Percentiles rank a stretch among this genome's conserved stretches.
Evolutionary conservation across 2,329 filamentous ascomycete genomes (phyloP).

Genomic region (Monilinia fructigena): DNA sequence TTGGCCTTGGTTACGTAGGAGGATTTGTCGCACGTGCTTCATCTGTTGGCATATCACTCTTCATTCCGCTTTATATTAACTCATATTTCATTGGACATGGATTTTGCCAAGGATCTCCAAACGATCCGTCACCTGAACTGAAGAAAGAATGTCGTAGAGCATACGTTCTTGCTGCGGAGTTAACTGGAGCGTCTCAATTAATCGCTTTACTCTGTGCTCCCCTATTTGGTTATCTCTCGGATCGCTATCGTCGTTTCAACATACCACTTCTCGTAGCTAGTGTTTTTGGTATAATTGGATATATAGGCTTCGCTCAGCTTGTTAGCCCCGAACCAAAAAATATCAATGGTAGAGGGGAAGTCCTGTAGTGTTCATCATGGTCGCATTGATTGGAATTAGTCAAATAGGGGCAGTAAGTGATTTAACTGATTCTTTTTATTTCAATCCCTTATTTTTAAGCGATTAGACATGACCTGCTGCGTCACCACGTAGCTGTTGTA

Average conservation of each 20-base stretch:
- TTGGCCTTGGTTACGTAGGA: conserved; percentile 84
- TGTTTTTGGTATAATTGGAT: conserved; percentile 73
- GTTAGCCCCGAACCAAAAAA: conserved; percentile 71
- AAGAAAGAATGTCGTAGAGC: conserved; percentile 83
- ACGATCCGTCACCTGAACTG: conserved; percentile 67
- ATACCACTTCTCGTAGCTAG: conserved; percentile 72
- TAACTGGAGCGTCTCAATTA: conserved; percentile 87
- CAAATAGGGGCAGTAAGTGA: conserved; percentile 72
- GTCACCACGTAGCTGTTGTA: background rate
- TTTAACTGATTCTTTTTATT: background rate
- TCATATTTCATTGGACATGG: conserved; percentile 82
- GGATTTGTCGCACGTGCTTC: conserved; percentile 94
- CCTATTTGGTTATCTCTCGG: conserved; percentile 81
- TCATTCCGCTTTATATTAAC: conserved; percentile 91
- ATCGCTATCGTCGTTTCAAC: conserved; percentile 64
- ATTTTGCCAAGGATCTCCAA: conserved; percentile 67
- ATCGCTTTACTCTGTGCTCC: conserved; percentile 83
- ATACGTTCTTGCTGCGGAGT: conserved; percentile 81
- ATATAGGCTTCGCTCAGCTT: conserved; percentile 72
- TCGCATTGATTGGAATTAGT: conserved; percentile 79
- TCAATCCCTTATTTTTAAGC: background rate
- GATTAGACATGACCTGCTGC: background rate
- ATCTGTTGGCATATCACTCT: conserved; percentile 91
- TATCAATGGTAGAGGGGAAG: conserved; percentile 65
- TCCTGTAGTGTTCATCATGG: conserved; percentile 69